Evolutionary conservation across 2,329 filamentous ascomycete genomes (phyloP).

Genomic region (Monosporascus sp.): DNA sequence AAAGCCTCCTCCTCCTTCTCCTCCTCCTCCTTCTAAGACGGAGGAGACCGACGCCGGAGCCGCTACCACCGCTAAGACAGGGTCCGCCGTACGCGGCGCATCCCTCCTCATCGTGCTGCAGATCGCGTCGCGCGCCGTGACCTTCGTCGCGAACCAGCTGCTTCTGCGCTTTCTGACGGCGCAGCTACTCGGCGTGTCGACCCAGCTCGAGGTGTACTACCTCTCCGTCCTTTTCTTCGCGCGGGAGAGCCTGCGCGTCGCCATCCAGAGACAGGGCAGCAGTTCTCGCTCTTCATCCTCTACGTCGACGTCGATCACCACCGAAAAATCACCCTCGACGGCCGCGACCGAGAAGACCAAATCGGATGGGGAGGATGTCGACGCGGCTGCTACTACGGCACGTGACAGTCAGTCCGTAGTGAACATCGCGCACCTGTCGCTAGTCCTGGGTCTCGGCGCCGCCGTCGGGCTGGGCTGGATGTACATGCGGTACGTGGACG

Average conservation of each 20-base stretch:
- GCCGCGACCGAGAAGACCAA: slow-evolving; percentile 15
- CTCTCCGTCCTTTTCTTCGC: slow-evolving; percentile 93
- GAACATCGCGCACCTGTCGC: slow-evolving; percentile 80
- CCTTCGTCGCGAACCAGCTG: slow-evolving; percentile 87
- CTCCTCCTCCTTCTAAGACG: too few relatives aligned
- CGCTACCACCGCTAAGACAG: slow-evolving; percentile 2
- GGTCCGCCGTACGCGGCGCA: slow-evolving; percentile 58
- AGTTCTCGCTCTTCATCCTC: slow-evolving; percentile 11
- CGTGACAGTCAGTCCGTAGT: slow-evolving; percentile 67
- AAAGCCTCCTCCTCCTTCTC: too few relatives aligned
- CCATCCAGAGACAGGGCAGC: slow-evolving; percentile 71
- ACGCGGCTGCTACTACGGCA: slow-evolving; percentile 4
- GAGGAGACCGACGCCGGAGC: too few relatives aligned
- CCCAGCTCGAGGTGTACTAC: slow-evolving; percentile 89
- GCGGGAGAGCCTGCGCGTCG: slow-evolving; percentile 84
- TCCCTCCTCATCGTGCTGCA: slow-evolving; percentile 85
- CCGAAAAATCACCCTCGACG: background rate
- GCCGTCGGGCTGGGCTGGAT: slow-evolving; percentile 59
- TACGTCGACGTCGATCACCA: background rate
- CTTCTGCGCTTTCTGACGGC: slow-evolving; percentile 85
- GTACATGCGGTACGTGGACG: slow-evolving; percentile 54
- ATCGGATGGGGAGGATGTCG: background rate
- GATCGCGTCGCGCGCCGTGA: slow-evolving; percentile 78
- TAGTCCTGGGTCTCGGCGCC: slow-evolving; percentile 61
- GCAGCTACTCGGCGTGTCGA: slow-evolving; percentile 73